These are phyloP conservation scores for Fraxinus ornus DNA, from an alignment of 305 asterid genomes.

Conservation along the genomic window DNA sequence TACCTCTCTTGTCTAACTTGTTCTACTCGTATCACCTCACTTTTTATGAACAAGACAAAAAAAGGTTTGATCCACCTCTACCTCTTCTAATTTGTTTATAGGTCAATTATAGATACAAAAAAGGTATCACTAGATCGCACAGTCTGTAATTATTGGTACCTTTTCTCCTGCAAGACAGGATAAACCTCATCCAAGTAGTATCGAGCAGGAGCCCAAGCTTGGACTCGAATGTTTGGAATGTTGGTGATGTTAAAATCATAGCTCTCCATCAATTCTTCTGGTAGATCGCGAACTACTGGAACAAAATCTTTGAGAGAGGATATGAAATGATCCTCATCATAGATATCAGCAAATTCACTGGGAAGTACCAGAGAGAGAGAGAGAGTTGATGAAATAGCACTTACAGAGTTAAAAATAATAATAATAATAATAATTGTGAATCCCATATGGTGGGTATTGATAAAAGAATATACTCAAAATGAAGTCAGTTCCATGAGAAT, in stretches of 20 bases:
- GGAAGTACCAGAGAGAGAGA: conserved; percentile 16
- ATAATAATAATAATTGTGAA: neutral
- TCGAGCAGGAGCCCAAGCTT: conserved; percentile 79
- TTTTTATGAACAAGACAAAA: neutral
- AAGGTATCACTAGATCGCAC: neutral
- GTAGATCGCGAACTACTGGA: conserved; percentile 61
- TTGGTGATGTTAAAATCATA: conserved; percentile 65
- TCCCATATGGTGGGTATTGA: neutral
- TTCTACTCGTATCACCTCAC: neutral
- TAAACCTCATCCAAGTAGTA: conserved; percentile 71
- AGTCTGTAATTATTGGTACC: conserved; percentile 37
- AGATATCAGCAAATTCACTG: conserved; percentile 81
- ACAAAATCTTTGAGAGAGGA: conserved; percentile 58
- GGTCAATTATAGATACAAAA: neutral
- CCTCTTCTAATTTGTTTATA: conserved; percentile 1
- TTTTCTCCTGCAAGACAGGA: conserved; percentile 63
- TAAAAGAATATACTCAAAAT: neutral
- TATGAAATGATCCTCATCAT: conserved; percentile 76
- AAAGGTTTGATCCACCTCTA: neutral
- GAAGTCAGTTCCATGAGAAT: neutral
- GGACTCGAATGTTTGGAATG: conserved; percentile 58
- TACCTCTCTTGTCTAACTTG: neutral
- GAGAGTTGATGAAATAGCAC: conserved; percentile 3
- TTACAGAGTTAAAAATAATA: neutral
- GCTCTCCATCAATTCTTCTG: conserved; percentile 61